A percentile compares a stretch with the other conserved stretches of the same genome.
Evolutionary conservation across 2,329 filamentous ascomycete genomes (phyloP).

Genomic region (Arthrobotrys pseudoclavata): DNA sequence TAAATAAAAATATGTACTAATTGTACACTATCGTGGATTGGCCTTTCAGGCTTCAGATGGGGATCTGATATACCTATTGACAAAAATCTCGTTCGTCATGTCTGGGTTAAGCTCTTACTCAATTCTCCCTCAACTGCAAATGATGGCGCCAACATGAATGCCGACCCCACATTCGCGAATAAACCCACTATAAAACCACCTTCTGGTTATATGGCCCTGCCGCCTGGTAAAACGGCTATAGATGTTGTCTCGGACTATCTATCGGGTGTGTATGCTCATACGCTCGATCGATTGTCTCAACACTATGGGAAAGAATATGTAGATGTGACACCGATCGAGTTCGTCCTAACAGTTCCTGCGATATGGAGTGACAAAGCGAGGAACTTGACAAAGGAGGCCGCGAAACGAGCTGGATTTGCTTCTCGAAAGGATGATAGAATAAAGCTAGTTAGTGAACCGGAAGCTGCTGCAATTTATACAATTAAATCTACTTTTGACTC

Average conservation of each 20-base stretch:
- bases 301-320: slow-evolving; percentile 68
- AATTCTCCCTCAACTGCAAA: slow-evolving; percentile 59
- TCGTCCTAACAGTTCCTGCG: slow-evolving; percentile 73
- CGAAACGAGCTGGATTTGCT: slow-evolving; percentile 63
- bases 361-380: slow-evolving; percentile 73
- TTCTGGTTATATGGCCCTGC: slow-evolving; percentile 60
- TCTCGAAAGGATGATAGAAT: slow-evolving; percentile 59
- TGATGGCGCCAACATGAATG: slow-evolving; percentile 51
- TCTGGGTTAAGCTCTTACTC: slow-evolving; percentile 56
- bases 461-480: slow-evolving; percentile 64
- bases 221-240: slow-evolving; percentile 62
- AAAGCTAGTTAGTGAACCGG: slow-evolving; percentile 64
- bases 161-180: slow-evolving; percentile 58
- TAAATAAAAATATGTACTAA: not conserved
- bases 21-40: not conserved
- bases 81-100: slow-evolving; percentile 42
- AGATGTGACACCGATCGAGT: slow-evolving; percentile 69
- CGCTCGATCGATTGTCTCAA: slow-evolving; percentile 68
- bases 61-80: slow-evolving; percentile 55
- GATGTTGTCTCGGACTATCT: slow-evolving; percentile 69
- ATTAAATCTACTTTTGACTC: slow-evolving; percentile 60
- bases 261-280: slow-evolving; percentile 69
- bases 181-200: slow-evolving; percentile 48
- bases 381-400: slow-evolving; percentile 69
- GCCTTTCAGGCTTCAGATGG: slow-evolving; percentile 56